A percentile compares a stretch with the other conserved stretches of the same genome.
Evolutionary conservation across 2,329 filamentous ascomycete species (phyloP).

Genomic region (Fusarium sp.): DNA sequence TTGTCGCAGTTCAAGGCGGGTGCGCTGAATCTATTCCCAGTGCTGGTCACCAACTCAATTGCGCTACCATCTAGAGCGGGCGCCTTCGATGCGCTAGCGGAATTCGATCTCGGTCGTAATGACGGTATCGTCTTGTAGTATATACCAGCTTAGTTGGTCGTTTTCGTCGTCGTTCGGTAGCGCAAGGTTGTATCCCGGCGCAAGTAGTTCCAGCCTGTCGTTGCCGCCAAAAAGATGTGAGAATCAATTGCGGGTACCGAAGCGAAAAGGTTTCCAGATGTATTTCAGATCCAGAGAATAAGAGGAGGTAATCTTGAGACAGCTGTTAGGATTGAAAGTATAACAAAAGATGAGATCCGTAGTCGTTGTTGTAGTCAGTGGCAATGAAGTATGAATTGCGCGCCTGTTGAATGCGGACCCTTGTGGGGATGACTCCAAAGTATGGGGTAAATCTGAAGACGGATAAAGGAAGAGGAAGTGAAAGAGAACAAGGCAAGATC

Average conservation of each 20-base stretch:
- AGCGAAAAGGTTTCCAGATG: background rate
- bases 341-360: conserved; percentile 7
- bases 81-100: conserved; percentile 18
- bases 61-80: conserved; percentile 25
- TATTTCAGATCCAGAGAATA: background rate
- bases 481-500: background rate
- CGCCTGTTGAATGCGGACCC: conserved; percentile 35
- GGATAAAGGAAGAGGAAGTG: conserved; percentile 22
- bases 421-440: conserved; percentile 42
- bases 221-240: background rate
- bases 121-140: conserved; percentile 3
- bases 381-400: conserved; percentile 17
- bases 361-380: conserved; percentile 17
- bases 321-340: conserved; percentile 15
- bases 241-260: background rate
- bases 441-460: conserved; percentile 45
- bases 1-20: conserved; percentile 3
- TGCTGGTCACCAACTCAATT: conserved; percentile 16
- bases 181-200: conserved; percentile 12
- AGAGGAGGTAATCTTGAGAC: conserved; percentile 1
- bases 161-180: conserved; percentile 4
- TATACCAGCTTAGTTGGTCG: background rate
- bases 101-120: background rate
- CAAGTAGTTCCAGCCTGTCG: background rate
- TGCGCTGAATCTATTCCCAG: conserved; percentile 21